A percentile compares a stretch with the other conserved stretches of the same genome.
Conservation (phyloP, 805 yeast genomes). For the Ascoidea tarda region DNA sequence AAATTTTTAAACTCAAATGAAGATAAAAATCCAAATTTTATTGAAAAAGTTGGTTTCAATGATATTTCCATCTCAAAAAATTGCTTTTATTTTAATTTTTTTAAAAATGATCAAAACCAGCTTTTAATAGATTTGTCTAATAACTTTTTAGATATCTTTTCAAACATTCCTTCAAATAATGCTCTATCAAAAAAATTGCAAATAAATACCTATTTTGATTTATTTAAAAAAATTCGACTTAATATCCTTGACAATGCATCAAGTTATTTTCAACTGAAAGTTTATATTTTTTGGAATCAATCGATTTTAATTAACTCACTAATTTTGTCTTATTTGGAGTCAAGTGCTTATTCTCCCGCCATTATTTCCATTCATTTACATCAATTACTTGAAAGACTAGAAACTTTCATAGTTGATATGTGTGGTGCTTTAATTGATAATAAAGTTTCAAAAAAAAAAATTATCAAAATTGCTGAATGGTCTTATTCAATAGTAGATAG, state of each 20-base stretch:
- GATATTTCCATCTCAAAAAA: constrained; percentile 3
- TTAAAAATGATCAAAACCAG: constrained; percentile 3
- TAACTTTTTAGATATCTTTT: background rate
- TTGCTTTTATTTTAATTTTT: constrained; percentile 8
- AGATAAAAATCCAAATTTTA: constrained; percentile 1
- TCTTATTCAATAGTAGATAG: constrained; percentile 25
- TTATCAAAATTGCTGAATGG: constrained; percentile 26
- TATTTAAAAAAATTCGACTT: background rate
- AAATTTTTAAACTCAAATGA: constrained; percentile 1
- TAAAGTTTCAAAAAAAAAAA: constrained; percentile 11
- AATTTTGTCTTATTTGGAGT: constrained; percentile 14
- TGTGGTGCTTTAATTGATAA: constrained; percentile 13
- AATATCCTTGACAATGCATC: constrained; percentile 5
- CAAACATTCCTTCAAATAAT: background rate
- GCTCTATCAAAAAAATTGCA: background rate
- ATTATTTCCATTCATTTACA: constrained; percentile 26
- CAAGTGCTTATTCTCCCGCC: constrained; percentile 23
- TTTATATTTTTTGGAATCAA: constrained; percentile 23
- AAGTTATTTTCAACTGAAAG: constrained; percentile 15
- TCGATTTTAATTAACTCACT: constrained; percentile 22
- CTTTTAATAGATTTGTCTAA: constrained; percentile 1
- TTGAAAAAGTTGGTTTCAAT: constrained; percentile 7
- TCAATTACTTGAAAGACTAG: constrained; percentile 20
- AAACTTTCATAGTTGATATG: constrained; percentile 26
- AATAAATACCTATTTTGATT: background rate